These are phyloP conservation scores for Globisporangium cederbergense DNA, from an alignment of 352 stramenopile genomes.

Conservation along the genomic window DNA sequence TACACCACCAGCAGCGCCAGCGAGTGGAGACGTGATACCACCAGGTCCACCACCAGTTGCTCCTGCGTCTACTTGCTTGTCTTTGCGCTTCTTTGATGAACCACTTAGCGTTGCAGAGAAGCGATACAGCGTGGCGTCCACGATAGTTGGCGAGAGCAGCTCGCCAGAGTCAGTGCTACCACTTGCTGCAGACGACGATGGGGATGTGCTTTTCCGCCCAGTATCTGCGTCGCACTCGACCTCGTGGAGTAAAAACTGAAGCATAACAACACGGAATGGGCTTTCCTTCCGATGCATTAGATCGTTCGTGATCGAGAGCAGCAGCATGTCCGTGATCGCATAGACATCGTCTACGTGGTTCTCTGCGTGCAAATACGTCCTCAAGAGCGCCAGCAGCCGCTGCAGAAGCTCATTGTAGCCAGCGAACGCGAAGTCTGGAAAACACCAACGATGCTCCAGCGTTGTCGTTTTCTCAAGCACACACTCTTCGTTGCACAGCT, in stretches of 20 bases:
- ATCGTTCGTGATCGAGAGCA: constrained; percentile 46
- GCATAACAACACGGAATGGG: constrained; percentile 34
- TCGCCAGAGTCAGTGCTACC: constrained; percentile 1
- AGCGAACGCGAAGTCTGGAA: constrained; percentile 38
- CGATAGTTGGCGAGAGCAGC: constrained; percentile 29
- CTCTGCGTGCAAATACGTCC: constrained; percentile 49
- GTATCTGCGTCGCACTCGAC: constrained; percentile 34
- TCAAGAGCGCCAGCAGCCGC: constrained; percentile 36
- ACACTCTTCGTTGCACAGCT: constrained; percentile 44
- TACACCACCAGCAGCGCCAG: background rate
- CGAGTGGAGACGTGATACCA: background rate
- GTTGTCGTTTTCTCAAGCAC: constrained; percentile 22
- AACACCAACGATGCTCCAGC: constrained; percentile 50
- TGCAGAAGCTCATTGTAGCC: constrained; percentile 48
- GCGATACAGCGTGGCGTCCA: constrained; percentile 40
- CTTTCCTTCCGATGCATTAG: constrained; percentile 25
- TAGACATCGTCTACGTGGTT: constrained; percentile 54
- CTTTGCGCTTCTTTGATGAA: constrained; percentile 30
- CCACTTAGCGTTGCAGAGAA: constrained; percentile 1
- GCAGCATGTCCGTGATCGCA: constrained; percentile 36
- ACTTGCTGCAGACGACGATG: background rate
- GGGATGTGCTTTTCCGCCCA: background rate
- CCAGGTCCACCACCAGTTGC: background rate
- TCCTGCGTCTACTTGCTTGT: constrained; percentile 25
- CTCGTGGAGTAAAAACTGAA: constrained; percentile 59